Evolutionary conservation across 2,329 filamentous ascomycete species (phyloP), one percentile per base, ranked within the genome.

Genomic region (Ophiocordyceps australis): DNA sequence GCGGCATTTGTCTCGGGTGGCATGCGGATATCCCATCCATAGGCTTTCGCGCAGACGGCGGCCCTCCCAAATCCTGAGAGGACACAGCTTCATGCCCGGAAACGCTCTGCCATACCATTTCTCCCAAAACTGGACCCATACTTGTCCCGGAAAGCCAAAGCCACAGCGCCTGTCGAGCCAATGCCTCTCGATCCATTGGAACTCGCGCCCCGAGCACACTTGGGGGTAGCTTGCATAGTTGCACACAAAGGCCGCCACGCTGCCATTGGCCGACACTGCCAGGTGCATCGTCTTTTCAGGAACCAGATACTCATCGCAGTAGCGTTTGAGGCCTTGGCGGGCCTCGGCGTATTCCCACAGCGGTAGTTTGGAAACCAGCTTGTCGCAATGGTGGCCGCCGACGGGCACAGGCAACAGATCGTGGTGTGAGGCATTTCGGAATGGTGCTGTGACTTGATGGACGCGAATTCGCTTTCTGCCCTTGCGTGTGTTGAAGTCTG

Each of bases 21-120:
- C n/a, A n/a, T n/a, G n/a, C n/a, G n/a, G n/a, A n/a, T n/a, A n/a
- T n/a, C n/a, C n/a, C n/a, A n/a, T n/a, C n/a, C n/a, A n/a, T n/a
- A n/a, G n/a, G n/a, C n/a, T n/a, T n/a, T n/a, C n/a, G n/a, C n/a
- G n/a, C n/a, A n/a, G n/a, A n/a, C n/a, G n/a, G n/a, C n/a, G n/a
- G n/a, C n/a, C n/a, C n/a, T n/a, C n/a, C n/a, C n/a, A n/a, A n/a
- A n/a, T n/a, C n/a, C n/a, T n/a, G n/a, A n/a, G 17, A 11, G 21
- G 14, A 21, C 29, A 31, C 11, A 31, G 6, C 9, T 5, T 8
- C 16, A 26, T 26, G 21, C 20, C 24, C 13, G 20, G 12, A 7
- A 14, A 16, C 5, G 14, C 30, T 13, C 30, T 11, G 12, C 30
- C 30, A 17, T 31, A 31, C 23, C 17, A 22, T 19, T 29, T 29